Evolutionary conservation across 495 filamentous ascomycete species (phyloP), one percentile per base, ranked within the genome.

Genomic region (Rhypophila decipiens): DNA sequence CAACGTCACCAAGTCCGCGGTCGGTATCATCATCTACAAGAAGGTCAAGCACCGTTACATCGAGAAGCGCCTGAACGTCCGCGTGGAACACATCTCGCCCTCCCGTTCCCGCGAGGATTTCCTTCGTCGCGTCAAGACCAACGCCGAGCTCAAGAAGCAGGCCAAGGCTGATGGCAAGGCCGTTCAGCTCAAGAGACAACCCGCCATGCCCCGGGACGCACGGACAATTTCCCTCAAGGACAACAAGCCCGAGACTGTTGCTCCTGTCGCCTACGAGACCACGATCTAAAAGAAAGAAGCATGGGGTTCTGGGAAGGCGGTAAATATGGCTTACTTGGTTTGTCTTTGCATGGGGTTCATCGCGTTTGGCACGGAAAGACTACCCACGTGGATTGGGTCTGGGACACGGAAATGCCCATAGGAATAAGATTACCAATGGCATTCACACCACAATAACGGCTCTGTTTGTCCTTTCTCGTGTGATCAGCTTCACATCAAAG

Each of bases 21-120:
- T 97, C 65, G 93, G 93, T 68, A 87, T 98, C 70, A 94, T 96
- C 76, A 85, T 98, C 70, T 90, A 96, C 86, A 95, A 95, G 83
- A 84, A 87, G 66, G 93, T 98, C 68, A 84, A 86, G 75, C 90
- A 96, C 82, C 87, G 93, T 57, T 97, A 95, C 82, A 76, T 98
- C 67, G 93, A 97, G 86, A 97, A 98, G 87, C 91, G 93, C 69
- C 80, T 98, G 77, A 96, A 93, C 80, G 78, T 98, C 75, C 89
- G 93, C 67, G 77, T 97, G 72, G 93, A 98, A 84, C 93, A 98
- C 84, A 80, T 97, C 75, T 79, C 78, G 66, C 85, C 84, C 61
- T 96, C 90, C 59, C 85, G 91, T 65, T 95, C 88, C 64, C 80
- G 93, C 61, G 89, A 96, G 56, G 91, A 89, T 64, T 97, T 97